phyloP scores from a whole-genome alignment of 2,329 filamentous ascomycete species.

The Microdochium trichocladiopsis region DNA sequence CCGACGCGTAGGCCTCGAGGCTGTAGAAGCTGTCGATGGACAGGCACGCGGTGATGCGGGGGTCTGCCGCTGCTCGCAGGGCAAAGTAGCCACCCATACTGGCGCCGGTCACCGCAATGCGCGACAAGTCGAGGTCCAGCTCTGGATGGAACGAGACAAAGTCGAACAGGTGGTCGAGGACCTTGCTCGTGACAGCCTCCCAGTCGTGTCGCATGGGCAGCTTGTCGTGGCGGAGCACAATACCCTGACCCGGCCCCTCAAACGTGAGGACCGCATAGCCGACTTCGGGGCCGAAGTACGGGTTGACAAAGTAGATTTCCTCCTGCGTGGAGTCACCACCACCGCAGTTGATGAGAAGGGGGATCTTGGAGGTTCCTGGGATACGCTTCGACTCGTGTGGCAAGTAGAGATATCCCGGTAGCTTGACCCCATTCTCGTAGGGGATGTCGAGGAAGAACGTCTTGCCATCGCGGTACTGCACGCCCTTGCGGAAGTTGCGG shows the following conservation, averaged over 20 bases:
- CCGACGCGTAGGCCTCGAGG: conserved; percentile 27
- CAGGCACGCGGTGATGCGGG: conserved; percentile 35
- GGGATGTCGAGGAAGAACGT: conserved; percentile 26
- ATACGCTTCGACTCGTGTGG: conserved; percentile 14
- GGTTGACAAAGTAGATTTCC: conserved; percentile 28
- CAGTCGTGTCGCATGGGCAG: conserved; percentile 27
- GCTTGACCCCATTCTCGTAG: conserved; percentile 20
- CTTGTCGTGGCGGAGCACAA: conserved; percentile 20
- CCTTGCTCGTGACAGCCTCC: conserved; percentile 22
- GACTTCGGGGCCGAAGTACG: conserved; percentile 12
- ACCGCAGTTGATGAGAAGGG: conserved; percentile 24
- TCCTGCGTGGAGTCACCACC: conserved; percentile 30
- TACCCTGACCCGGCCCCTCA: conserved; percentile 38
- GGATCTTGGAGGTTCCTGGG: conserved; percentile 16
- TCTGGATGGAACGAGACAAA: conserved; percentile 9
- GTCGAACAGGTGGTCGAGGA: conserved; percentile 21
- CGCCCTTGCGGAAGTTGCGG: conserved; percentile 16
- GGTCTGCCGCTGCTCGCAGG: conserved; percentile 30
- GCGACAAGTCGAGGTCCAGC: conserved; percentile 24
- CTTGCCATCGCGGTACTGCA: conserved; percentile 17
- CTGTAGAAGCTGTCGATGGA: conserved; percentile 10
- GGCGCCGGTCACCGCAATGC: conserved; percentile 27
- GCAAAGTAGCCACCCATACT: conserved; percentile 39
- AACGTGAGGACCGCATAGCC: conserved; percentile 37
- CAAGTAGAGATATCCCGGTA: conserved; percentile 29